Conservation (phyloP, 176 grass and related monocot species). For the Oryza australiensis region DNA sequence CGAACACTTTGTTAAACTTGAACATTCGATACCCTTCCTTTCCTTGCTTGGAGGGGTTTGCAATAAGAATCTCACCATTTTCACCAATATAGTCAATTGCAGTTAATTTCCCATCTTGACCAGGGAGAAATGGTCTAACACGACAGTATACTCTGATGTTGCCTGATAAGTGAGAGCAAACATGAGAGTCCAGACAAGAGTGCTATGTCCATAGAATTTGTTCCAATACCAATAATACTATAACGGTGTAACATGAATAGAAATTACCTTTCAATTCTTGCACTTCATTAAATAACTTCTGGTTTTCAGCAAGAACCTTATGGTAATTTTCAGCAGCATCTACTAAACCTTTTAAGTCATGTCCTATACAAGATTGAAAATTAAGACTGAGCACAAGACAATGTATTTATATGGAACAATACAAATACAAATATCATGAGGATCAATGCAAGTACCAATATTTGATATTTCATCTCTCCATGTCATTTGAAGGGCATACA, state of each 20-base stretch:
- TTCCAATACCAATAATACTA: neutral
- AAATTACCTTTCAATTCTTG: conserved; percentile 95
- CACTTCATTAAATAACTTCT: conserved; percentile 92
- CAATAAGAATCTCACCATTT: conserved; percentile 82
- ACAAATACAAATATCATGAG: neutral
- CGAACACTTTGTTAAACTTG: conserved; percentile 97
- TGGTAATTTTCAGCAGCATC: conserved; percentile 95
- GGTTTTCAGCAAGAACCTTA: conserved; percentile 89
- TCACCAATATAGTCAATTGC: conserved; percentile 90
- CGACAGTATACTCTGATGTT: conserved; percentile 98
- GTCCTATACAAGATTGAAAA: conserved; percentile 49
- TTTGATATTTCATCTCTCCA: conserved; percentile 86
- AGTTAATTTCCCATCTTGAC: conserved; percentile 75
- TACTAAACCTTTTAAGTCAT: conserved; percentile 72
- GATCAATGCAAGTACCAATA: conserved; percentile 51
- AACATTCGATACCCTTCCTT: conserved; percentile 89
- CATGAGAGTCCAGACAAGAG: conserved; percentile 22
- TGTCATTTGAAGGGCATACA: conserved; percentile 68
- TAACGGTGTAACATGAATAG: neutral
- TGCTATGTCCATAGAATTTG: conserved; percentile 11
- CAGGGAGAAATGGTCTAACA: conserved; percentile 91
- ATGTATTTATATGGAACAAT: conserved; percentile 21
- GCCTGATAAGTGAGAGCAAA: conserved; percentile 56
- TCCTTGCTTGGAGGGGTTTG: conserved; percentile 90
- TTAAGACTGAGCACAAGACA: neutral